Conservation (phyloP, 805 yeast genomes). For the Nakazawaea populi region DNA sequence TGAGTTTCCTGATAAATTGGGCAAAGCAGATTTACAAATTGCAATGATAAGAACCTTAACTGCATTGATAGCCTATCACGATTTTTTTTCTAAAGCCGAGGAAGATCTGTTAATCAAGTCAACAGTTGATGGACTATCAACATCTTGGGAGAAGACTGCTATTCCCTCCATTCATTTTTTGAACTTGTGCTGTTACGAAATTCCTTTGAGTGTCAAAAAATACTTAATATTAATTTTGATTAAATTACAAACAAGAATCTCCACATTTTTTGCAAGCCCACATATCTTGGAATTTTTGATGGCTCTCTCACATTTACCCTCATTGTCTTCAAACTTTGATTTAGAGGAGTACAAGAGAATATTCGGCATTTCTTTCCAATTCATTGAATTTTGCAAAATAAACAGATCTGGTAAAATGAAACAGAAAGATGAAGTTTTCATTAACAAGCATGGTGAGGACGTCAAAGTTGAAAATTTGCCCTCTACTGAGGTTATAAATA, state of each 20-base stretch:
- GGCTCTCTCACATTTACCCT: conserved; percentile 60
- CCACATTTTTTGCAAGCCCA: conserved; percentile 61
- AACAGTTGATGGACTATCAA: conserved; percentile 49
- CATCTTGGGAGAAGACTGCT: conserved; percentile 73
- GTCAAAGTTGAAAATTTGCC: conserved; percentile 48
- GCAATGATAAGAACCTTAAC: conserved; percentile 59
- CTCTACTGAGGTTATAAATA: conserved; percentile 41
- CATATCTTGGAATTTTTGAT: conserved; percentile 72
- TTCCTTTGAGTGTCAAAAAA: conserved; percentile 67
- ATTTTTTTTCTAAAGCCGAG: conserved; percentile 45
- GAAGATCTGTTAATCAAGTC: conserved; percentile 61
- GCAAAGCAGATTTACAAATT: conserved; percentile 60
- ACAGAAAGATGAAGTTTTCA: conserved; percentile 28
- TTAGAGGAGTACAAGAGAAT: conserved; percentile 73
- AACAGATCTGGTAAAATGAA: conserved; percentile 27
- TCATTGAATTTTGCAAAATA: conserved; percentile 47
- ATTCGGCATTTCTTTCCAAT: conserved; percentile 78
- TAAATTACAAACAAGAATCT: conserved; percentile 68
- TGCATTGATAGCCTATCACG: conserved; percentile 55
- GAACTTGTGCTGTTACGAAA: conserved; percentile 74
- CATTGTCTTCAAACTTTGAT: conserved; percentile 64
- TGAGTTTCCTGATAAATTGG: conserved; percentile 35
- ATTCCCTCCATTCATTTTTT: conserved; percentile 73
- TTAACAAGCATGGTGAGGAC: conserved; percentile 37
- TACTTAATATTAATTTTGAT: conserved; percentile 62